Evolutionary conservation across 768 basidiomycete genomes (phyloP).

Genomic region (Mycena maculata): DNA sequence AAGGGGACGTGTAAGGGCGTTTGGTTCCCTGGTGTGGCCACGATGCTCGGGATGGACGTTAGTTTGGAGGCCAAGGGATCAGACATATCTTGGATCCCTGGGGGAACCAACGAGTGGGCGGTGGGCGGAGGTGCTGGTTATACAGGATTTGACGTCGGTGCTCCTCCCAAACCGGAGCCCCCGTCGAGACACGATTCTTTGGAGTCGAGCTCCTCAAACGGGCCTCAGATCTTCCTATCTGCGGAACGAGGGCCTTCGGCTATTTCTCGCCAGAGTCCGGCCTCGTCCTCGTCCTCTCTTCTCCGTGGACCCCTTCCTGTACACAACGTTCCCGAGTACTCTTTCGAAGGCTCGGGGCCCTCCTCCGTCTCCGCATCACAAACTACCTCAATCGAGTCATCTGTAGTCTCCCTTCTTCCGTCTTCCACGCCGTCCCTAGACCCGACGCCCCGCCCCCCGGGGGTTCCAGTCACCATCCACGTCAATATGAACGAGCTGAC

Average conservation of each 20-base stretch:
- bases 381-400: conserved; percentile 49
- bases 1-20: conserved; percentile 79
- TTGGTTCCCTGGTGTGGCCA: conserved; percentile 88
- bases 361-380: conserved; percentile 39
- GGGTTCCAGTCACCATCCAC: conserved; percentile 76
- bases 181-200: conserved; percentile 61
- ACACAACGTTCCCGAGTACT: conserved; percentile 74
- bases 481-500: conserved; percentile 82
- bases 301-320: conserved; percentile 80
- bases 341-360: conserved; percentile 69
- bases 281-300: conserved; percentile 69
- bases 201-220: conserved; percentile 53
- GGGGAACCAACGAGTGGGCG: conserved; percentile 64
- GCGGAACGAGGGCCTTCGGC: conserved; percentile 24
- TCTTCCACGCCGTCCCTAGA: conserved; percentile 43
- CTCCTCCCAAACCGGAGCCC: conserved; percentile 44
- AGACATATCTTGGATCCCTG: conserved; percentile 74
- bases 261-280: conserved; percentile 52
- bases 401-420: conserved; percentile 63
- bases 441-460: conserved; percentile 57
- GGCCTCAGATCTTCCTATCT: conserved; percentile 35
- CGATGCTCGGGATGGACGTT: conserved; percentile 82
- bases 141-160: conserved; percentile 75
- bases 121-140: conserved; percentile 74
- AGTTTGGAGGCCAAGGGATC: conserved; percentile 75